phyloP scores from a whole-genome alignment of 2,329 filamentous ascomycete species.

The Venturia nashicola region DNA sequence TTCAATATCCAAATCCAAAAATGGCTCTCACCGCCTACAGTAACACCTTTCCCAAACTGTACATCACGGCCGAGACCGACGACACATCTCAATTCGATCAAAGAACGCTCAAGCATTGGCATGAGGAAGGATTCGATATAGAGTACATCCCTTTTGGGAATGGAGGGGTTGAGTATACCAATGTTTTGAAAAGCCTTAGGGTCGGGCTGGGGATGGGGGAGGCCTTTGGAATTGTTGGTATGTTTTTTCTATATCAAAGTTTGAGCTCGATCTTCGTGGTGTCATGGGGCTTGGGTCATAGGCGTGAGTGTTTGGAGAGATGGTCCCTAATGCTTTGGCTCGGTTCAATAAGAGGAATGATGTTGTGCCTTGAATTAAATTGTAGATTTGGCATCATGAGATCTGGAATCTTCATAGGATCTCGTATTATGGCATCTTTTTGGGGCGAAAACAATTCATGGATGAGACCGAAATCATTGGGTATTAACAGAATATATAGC shows the following conservation, averaged over 20 bases:
- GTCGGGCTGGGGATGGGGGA: constrained; percentile 26
- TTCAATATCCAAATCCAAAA: not conserved
- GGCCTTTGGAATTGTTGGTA: constrained; percentile 51
- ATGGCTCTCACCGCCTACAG: constrained; percentile 5
- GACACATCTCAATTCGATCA: constrained; percentile 37
- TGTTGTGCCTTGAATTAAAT: not conserved
- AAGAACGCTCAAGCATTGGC: constrained; percentile 41
- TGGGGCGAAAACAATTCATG: not conserved
- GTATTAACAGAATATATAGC: constrained; percentile 28
- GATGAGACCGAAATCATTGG: not conserved
- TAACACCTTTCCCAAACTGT: constrained; percentile 18
- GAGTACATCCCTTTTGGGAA: constrained; percentile 42
- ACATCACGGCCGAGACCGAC: constrained; percentile 38
- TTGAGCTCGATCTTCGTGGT: not conserved
- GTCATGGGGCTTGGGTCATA: not conserved
- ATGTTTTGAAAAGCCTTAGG: constrained; percentile 41
- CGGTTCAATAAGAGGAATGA: not conserved
- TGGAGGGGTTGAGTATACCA: constrained; percentile 35
- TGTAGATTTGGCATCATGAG: too few species aligned
- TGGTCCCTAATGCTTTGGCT: not conserved
- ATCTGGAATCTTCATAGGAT: too few species aligned
- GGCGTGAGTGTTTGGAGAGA: not conserved
- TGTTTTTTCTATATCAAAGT: constrained; percentile 9
- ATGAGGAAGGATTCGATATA: constrained; percentile 48
- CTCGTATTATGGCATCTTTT: too few species aligned